These are phyloP conservation scores for Russula emetica DNA, from an alignment of 768 basidiomycete species.

Conservation along the genomic window DNA sequence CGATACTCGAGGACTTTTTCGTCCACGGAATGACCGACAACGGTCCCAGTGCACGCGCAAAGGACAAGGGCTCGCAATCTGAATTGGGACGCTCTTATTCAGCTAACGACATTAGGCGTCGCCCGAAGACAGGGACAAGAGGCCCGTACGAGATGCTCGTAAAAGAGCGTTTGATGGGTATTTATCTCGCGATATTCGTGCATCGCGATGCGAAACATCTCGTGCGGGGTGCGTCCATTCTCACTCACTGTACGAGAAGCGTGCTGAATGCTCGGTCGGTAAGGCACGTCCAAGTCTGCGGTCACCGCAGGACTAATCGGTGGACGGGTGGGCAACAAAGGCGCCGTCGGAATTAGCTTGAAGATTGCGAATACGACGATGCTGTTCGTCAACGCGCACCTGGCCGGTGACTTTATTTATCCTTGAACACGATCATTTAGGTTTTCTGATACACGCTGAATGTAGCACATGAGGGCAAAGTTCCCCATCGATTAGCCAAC, in stretches of 20 bases:
- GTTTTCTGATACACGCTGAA: neutral
- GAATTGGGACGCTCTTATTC: conserved; percentile 19
- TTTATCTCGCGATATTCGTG: conserved; percentile 73
- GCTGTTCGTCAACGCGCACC: conserved; percentile 86
- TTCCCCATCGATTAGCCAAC: conserved; percentile 79
- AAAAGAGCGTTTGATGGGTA: conserved; percentile 90
- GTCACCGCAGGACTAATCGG: conserved; percentile 90
- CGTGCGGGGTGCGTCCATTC: conserved; percentile 48
- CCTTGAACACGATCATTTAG: neutral
- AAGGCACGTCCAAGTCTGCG: conserved; percentile 71
- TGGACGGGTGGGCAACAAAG: conserved; percentile 89
- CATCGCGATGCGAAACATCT: conserved; percentile 64
- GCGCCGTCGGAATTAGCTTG: conserved; percentile 86
- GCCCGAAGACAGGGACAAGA: conserved; percentile 43
- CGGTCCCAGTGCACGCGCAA: conserved; percentile 32
- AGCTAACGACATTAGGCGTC: conserved; percentile 43
- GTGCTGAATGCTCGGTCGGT: conserved; percentile 15
- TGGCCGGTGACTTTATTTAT: conserved; percentile 56
- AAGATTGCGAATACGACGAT: conserved; percentile 79
- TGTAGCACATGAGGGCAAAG: conserved; percentile 70
- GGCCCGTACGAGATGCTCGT: conserved; percentile 81
- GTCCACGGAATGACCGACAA: conserved; percentile 37
- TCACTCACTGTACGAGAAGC: neutral
- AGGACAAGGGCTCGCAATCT: conserved; percentile 37
- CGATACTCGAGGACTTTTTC: conserved; percentile 71